A percentile compares a stretch with the other conserved stretches of the same genome.
These are phyloP conservation scores for Saprolegnia diclina DNA, from an alignment of 352 stramenopile genomes.

Conservation along the genomic window DNA sequence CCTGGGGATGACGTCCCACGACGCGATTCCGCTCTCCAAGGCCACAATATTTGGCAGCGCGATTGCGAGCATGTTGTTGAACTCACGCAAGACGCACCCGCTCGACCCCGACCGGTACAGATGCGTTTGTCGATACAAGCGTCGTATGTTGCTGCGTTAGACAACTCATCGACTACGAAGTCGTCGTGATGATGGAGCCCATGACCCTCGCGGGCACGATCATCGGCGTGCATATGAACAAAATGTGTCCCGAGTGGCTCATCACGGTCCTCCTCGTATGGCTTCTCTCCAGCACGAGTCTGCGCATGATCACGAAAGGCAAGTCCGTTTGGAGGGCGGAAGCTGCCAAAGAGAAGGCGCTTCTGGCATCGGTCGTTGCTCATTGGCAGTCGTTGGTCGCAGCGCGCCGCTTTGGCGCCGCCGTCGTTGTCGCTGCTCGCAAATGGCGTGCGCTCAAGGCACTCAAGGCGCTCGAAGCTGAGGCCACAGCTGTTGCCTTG, in stretches of 20 bases:
- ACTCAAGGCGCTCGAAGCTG: not conserved
- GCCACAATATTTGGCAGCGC: conserved; percentile 75
- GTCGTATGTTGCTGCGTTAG: not conserved
- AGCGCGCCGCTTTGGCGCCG: conserved; percentile 48
- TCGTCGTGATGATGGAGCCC: conserved; percentile 77
- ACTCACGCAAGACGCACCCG: conserved; percentile 56
- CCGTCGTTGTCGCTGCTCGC: conserved; percentile 1
- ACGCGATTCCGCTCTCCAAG: conserved; percentile 79
- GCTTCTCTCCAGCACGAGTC: conserved; percentile 61
- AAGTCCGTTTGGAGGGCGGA: conserved; percentile 68
- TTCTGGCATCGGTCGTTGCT: conserved; percentile 41
- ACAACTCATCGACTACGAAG: conserved; percentile 80
- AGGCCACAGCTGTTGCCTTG: not conserved
- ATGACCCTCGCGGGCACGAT: conserved; percentile 84
- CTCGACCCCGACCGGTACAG: conserved; percentile 38
- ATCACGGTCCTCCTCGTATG: conserved; percentile 74
- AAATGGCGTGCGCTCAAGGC: conserved; percentile 1
- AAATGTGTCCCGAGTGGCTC: conserved; percentile 73
- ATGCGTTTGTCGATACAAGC: not conserved
- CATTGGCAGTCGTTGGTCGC: conserved; percentile 66
- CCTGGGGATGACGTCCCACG: conserved; percentile 65
- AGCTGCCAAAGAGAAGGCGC: conserved; percentile 40
- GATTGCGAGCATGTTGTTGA: conserved; percentile 72
- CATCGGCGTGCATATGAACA: conserved; percentile 82
- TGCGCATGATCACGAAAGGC: conserved; percentile 62